Evolutionary conservation across 2,329 filamentous ascomycete species (phyloP).

Genomic region (Ophiostoma tasmaniense): DNA sequence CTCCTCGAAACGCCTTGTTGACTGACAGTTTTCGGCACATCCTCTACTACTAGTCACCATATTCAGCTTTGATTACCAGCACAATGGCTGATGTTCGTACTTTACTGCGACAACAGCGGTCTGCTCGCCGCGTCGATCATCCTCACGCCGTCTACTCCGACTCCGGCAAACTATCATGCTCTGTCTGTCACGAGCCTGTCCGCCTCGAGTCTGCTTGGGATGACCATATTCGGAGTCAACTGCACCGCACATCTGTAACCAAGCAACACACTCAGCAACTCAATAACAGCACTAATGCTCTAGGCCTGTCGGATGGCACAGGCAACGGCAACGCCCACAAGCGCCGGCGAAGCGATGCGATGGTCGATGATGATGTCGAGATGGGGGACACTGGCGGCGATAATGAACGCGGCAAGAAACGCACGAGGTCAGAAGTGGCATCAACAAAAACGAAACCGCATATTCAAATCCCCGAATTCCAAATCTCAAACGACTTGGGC

Average conservation of each 20-base stretch:
- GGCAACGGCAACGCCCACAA: background rate
- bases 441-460: background rate
- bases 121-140: constrained; percentile 63
- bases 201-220: constrained; percentile 63
- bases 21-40: too few species aligned
- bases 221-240: constrained; percentile 44
- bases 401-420: constrained; percentile 22
- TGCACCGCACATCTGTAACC: constrained; percentile 30
- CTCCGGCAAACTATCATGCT: constrained; percentile 53
- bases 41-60: background rate
- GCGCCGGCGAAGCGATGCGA: constrained; percentile 21
- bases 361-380: constrained; percentile 20
- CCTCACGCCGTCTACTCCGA: constrained; percentile 49
- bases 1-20: background rate
- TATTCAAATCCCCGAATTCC: background rate
- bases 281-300: background rate
- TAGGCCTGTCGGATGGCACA: background rate
- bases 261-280: background rate
- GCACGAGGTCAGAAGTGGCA: constrained; percentile 22
- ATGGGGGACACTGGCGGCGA: constrained; percentile 9
- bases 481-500: background rate
- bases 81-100: constrained; percentile 69
- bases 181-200: constrained; percentile 54
- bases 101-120: constrained; percentile 69
- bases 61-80: too few species aligned